Evolutionary conservation across 2,329 filamentous ascomycete species (phyloP).

Genomic region (Pyrenochaeta sp.): DNA sequence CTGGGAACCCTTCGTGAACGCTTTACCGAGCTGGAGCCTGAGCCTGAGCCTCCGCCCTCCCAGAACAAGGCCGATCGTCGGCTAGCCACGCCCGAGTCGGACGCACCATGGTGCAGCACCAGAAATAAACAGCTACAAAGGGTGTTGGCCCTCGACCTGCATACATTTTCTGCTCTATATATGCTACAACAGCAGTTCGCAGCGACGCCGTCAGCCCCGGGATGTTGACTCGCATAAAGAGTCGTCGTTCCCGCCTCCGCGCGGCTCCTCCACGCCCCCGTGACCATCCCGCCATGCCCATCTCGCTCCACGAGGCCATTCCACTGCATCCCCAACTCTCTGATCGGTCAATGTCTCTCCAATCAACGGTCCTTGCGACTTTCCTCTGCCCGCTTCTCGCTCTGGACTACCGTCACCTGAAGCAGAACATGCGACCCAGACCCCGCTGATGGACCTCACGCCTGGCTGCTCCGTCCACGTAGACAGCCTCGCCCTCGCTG

Average conservation of each 20-base stretch:
- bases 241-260: conserved; percentile 22
- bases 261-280: conserved; percentile 18
- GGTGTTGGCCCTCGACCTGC: not conserved
- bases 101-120: not conserved
- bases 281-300: conserved; percentile 26
- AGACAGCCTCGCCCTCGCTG: conserved; percentile 63
- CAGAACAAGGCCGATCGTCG: not conserved
- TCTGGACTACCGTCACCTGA: conserved; percentile 20
- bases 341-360: conserved; percentile 12
- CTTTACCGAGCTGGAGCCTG: not conserved
- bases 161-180: no score
- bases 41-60: no score
- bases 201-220: conserved; percentile 29
- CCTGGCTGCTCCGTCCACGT: conserved; percentile 52
- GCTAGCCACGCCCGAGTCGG: not conserved
- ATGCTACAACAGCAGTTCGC: conserved; percentile 12
- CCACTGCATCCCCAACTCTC: conserved; percentile 3
- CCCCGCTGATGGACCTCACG: conserved; percentile 54
- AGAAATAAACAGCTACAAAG: not conserved
- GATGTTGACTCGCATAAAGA: conserved; percentile 41
- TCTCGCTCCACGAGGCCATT: conserved; percentile 13
- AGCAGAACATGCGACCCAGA: conserved; percentile 46
- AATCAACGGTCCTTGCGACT: conserved; percentile 6
- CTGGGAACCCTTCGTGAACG: not conserved
- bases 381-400: conserved; percentile 16